Evolutionary conservation across 2,329 filamentous ascomycete species (phyloP).

Genomic region (Aplosporella prunicola): DNA sequence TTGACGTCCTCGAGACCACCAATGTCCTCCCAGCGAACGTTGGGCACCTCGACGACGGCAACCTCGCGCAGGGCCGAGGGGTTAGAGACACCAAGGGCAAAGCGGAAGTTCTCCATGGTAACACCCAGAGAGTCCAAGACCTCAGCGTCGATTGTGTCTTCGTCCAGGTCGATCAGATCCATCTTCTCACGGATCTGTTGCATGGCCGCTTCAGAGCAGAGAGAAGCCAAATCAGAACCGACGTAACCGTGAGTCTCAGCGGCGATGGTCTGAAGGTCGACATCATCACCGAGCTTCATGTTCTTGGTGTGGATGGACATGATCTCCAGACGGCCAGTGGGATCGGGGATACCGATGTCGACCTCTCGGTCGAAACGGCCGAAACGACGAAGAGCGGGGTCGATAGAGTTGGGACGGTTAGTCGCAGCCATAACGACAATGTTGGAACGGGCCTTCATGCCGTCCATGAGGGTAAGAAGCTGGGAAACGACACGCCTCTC

Average conservation of each 20-base stretch:
- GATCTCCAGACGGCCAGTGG: constrained; percentile 96
- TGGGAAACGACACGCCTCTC: constrained; percentile 98
- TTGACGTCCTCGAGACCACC: constrained; percentile 97
- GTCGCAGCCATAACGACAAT: constrained; percentile 99
- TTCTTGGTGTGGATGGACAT: constrained; percentile 99
- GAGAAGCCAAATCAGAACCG: constrained; percentile 93
- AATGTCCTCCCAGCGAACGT: constrained; percentile 99
- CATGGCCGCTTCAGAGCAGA: constrained; percentile 99
- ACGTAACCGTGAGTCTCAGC: constrained; percentile 98
- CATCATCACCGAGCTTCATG: constrained; percentile 97
- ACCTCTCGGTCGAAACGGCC: constrained; percentile 98
- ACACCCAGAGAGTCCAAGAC: constrained; percentile 96
- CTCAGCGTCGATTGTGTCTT: constrained; percentile 98
- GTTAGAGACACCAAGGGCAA: constrained; percentile 95
- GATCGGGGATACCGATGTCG: constrained; percentile 95
- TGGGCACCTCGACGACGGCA: constrained; percentile 97
- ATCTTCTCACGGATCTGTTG: constrained; percentile 99
- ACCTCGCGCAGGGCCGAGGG: constrained; percentile 97
- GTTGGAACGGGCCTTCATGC: constrained; percentile 98
- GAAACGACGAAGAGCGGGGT: constrained; percentile 93
- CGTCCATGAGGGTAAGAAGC: constrained; percentile 95
- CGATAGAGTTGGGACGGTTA: constrained; percentile 97
- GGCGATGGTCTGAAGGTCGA: constrained; percentile 93
- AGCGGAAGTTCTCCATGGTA: constrained; percentile 99
- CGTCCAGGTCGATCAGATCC: constrained; percentile 97